Percentiles rank a stretch among this genome's conserved stretches.
These are phyloP conservation scores for Begonia masoniana DNA, from an alignment of 306 rosid genomes.

Conservation along the genomic window DNA sequence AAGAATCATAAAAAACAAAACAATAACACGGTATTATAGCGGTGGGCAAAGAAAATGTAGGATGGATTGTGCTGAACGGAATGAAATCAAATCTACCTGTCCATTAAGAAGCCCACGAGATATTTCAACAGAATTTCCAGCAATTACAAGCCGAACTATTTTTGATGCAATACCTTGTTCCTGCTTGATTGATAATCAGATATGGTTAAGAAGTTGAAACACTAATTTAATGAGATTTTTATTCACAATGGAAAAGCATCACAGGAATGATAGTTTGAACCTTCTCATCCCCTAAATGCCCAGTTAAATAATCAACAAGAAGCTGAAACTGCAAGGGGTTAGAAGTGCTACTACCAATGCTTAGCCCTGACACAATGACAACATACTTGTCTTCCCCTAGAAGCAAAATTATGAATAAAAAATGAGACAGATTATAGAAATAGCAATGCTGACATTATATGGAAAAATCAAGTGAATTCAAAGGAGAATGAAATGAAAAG, in stretches of 20 bases:
- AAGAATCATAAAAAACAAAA: too few relatives aligned
- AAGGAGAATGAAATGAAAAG: background rate
- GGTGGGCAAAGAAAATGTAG: slow-evolving; percentile 1
- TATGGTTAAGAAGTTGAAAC: too few relatives aligned
- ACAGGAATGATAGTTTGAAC: slow-evolving; percentile 20
- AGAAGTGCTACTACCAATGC: slow-evolving; percentile 56
- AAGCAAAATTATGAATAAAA: slow-evolving; percentile 10
- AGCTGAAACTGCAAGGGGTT: slow-evolving; percentile 95
- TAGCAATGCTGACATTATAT: background rate
- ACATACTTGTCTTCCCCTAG: slow-evolving; percentile 82
- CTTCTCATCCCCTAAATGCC: slow-evolving; percentile 93
- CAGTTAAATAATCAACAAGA: slow-evolving; percentile 87
- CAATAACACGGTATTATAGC: background rate
- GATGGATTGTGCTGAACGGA: background rate
- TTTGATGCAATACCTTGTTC: slow-evolving; percentile 77
- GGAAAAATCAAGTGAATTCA: background rate
- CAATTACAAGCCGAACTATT: slow-evolving; percentile 66
- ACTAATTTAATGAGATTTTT: too few relatives aligned
- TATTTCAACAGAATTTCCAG: slow-evolving; percentile 84
- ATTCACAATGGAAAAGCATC: too few relatives aligned
- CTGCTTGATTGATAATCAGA: slow-evolving; percentile 14
- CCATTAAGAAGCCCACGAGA: slow-evolving; percentile 58
- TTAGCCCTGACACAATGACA: slow-evolving; percentile 73
- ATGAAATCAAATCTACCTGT: slow-evolving; percentile 44
- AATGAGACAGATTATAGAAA: background rate